phyloP scores from a whole-genome alignment of 2,329 filamentous ascomycete species.

The Xylaria sp. region DNA sequence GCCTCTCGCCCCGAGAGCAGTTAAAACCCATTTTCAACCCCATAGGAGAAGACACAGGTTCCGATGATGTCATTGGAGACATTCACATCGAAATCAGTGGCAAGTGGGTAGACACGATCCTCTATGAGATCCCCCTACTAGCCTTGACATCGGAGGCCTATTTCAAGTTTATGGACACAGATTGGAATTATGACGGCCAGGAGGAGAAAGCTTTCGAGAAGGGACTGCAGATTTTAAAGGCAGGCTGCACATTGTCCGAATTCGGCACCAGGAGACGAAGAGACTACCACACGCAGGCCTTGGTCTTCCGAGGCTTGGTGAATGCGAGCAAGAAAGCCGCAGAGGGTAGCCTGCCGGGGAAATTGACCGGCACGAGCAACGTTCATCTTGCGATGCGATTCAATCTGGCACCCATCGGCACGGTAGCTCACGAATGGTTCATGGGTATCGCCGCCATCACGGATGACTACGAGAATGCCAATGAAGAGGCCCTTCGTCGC shows the following conservation, averaged over 20 bases:
- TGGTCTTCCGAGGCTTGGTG: conserved; percentile 87
- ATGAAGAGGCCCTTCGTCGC: conserved; percentile 81
- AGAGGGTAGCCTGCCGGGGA: conserved; percentile 69
- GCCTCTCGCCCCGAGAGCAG: conserved; percentile 80
- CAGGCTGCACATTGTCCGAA: conserved; percentile 88
- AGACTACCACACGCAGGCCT: conserved; percentile 92
- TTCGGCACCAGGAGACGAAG: conserved; percentile 89
- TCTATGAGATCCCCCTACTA: conserved; percentile 95
- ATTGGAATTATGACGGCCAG: conserved; percentile 89
- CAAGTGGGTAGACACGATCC: conserved; percentile 90
- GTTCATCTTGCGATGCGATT: conserved; percentile 97
- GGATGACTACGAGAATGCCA: conserved; percentile 82
- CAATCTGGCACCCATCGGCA: conserved; percentile 82
- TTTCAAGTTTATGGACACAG: conserved; percentile 93
- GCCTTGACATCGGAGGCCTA: conserved; percentile 94
- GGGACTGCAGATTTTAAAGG: conserved; percentile 75
- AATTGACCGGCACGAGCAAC: conserved; percentile 89
- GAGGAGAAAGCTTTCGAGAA: conserved; percentile 85
- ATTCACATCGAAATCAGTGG: conserved; percentile 79
- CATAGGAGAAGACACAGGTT: conserved; percentile 60
- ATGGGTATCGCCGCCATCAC: conserved; percentile 96
- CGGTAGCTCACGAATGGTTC: conserved; percentile 96
- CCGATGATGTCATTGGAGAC: conserved; percentile 72
- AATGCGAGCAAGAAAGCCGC: conserved; percentile 75
- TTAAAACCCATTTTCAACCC: conserved; percentile 71